Percentiles rank a stretch among this genome's conserved stretches.
phyloP scores from a whole-genome alignment of 768 basidiomycete genomes.

The Podaxis sp. region DNA sequence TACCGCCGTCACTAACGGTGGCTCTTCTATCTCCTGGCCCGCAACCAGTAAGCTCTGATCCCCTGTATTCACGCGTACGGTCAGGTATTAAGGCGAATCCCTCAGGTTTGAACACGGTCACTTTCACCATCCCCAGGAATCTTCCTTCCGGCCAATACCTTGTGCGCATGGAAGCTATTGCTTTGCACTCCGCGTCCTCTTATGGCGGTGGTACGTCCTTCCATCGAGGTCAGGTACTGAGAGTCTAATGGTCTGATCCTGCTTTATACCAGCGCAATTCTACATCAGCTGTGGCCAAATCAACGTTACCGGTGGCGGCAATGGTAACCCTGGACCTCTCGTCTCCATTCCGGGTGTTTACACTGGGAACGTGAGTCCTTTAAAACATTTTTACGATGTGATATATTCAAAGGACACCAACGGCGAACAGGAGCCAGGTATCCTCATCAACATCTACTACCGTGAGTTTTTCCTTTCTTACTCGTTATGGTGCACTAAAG shows the following conservation, averaged over 20 bases:
- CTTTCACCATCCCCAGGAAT: conserved; percentile 35
- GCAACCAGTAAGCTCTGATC: conserved; percentile 26
- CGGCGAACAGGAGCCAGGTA: conserved; percentile 18
- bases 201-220: conserved; percentile 32
- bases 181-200: conserved; percentile 34
- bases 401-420: not conserved
- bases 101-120: conserved; percentile 18
- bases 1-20: conserved; percentile 40
- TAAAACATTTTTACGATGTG: not conserved
- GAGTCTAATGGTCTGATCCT: not conserved
- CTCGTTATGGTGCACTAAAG: not conserved
- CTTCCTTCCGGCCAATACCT: conserved; percentile 39
- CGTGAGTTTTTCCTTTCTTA: conserved; percentile 6
- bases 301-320: conserved; percentile 33
- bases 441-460: conserved; percentile 23
- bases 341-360: conserved; percentile 31
- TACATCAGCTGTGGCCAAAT: conserved; percentile 39
- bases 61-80: not conserved
- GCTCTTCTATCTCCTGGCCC: conserved; percentile 38
- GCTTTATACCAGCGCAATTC: conserved; percentile 24
- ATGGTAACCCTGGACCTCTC: conserved; percentile 23
- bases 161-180: conserved; percentile 40
- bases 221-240: not conserved
- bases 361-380: conserved; percentile 23
- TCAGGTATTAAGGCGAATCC: not conserved